Percentiles rank a stretch among this genome's conserved stretches.
phyloP scores from a whole-genome alignment of 768 basidiomycete genomes.

The Infundibulicybe gibba region DNA sequence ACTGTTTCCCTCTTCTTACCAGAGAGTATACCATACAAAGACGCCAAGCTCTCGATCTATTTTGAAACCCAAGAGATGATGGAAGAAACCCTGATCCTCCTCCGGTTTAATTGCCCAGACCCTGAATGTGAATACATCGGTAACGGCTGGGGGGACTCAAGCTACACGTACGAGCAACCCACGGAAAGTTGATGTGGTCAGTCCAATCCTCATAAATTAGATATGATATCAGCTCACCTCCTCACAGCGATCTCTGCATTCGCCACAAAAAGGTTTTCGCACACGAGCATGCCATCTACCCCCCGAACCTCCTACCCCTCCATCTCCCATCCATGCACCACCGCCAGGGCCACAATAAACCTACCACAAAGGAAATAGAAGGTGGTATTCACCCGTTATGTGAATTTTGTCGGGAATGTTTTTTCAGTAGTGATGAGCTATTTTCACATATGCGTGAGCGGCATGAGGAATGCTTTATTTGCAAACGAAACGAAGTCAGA shows the following conservation, averaged over 20 bases:
- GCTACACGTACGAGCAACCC: slow-evolving; percentile 72
- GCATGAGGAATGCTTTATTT: slow-evolving; percentile 97
- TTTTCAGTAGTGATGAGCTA: slow-evolving; percentile 92
- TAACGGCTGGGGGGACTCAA: slow-evolving; percentile 90
- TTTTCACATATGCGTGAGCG: slow-evolving; percentile 88
- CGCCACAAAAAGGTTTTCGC: slow-evolving; percentile 90
- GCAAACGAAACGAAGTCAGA: slow-evolving; percentile 74
- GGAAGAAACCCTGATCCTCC: slow-evolving; percentile 87
- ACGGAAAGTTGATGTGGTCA: slow-evolving; percentile 81
- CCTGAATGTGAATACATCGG: slow-evolving; percentile 79
- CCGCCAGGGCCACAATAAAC: slow-evolving; percentile 27
- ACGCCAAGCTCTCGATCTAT: slow-evolving; percentile 68
- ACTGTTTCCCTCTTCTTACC: slow-evolving; percentile 51
- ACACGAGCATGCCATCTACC: slow-evolving; percentile 90
- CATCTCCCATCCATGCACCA: slow-evolving; percentile 75
- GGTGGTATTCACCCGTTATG: slow-evolving; percentile 78
- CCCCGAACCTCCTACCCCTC: slow-evolving; percentile 49
- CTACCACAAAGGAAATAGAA: slow-evolving; percentile 50
- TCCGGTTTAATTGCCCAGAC: slow-evolving; percentile 94
- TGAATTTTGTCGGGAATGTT: slow-evolving; percentile 89
- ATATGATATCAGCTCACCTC: neutral
- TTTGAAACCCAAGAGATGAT: slow-evolving; percentile 94
- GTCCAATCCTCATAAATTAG: slow-evolving; percentile 16
- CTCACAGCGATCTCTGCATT: slow-evolving; percentile 77
- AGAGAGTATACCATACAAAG: slow-evolving; percentile 58